Conservation (phyloP, 2,329 filamentous ascomycete species). For the Phaeosphaeria sp. region DNA sequence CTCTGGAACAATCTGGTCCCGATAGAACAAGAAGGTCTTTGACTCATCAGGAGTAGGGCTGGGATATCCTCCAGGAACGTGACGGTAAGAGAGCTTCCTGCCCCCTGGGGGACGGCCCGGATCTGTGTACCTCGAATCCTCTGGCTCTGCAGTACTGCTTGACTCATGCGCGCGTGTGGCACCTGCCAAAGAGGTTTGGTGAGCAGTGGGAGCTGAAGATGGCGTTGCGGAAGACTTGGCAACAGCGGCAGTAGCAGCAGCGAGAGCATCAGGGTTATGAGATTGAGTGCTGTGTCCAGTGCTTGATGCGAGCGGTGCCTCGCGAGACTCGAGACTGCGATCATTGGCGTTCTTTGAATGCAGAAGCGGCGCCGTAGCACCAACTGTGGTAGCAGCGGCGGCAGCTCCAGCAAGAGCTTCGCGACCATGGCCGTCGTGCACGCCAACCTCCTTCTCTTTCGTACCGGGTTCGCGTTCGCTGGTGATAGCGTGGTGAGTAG, state of each 20-base stretch:
- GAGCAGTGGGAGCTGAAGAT: slow-evolving; percentile 16
- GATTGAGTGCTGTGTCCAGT: slow-evolving; percentile 5
- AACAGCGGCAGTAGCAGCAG: slow-evolving; percentile 20
- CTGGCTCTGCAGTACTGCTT: neutral
- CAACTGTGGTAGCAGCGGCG: slow-evolving; percentile 26
- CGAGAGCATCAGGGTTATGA: slow-evolving; percentile 26
- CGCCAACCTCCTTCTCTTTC: slow-evolving; percentile 22
- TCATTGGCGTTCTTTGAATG: slow-evolving; percentile 7
- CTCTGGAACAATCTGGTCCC: slow-evolving; percentile 12
- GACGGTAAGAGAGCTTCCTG: slow-evolving; percentile 43
- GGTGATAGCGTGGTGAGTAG: slow-evolving; percentile 5
- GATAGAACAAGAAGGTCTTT: slow-evolving; percentile 29
- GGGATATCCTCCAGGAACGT: slow-evolving; percentile 44
- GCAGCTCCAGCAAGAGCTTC: slow-evolving; percentile 40
- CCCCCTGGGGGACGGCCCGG: slow-evolving; percentile 26
- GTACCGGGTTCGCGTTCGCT: slow-evolving; percentile 23
- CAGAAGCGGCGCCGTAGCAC: slow-evolving; percentile 22
- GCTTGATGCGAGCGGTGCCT: neutral
- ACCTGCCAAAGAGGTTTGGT: slow-evolving; percentile 24
- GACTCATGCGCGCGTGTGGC: slow-evolving; percentile 3
- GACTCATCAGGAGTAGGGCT: slow-evolving; percentile 39
- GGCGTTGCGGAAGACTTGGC: slow-evolving; percentile 8
- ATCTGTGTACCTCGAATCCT: neutral
- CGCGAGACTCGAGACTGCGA: slow-evolving; percentile 4
- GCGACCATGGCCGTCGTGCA: slow-evolving; percentile 25